These are phyloP conservation scores for Inosperma sp. DNA, from an alignment of 768 basidiomycete species.

Conservation along the genomic window DNA sequence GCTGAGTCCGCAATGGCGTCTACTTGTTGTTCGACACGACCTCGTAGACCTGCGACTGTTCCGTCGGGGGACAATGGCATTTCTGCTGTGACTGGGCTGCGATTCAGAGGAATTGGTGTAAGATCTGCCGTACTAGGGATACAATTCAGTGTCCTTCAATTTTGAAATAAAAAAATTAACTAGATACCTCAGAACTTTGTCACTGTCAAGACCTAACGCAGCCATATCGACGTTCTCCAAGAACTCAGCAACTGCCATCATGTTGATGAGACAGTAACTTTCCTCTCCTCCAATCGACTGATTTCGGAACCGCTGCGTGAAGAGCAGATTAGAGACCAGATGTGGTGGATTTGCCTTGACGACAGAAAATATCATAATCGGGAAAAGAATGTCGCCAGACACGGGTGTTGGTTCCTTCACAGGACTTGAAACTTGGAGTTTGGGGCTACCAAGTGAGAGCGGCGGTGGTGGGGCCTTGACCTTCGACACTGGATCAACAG, in stretches of 20 bases:
- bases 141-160: neutral
- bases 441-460: slow-evolving; percentile 10
- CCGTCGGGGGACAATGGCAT: slow-evolving; percentile 44
- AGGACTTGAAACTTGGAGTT: slow-evolving; percentile 18
- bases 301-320: slow-evolving; percentile 57
- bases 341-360: slow-evolving; percentile 88
- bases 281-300: slow-evolving; percentile 72
- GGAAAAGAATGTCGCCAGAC: slow-evolving; percentile 87
- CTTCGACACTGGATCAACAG: slow-evolving; percentile 7
- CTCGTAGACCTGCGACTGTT: slow-evolving; percentile 53
- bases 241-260: slow-evolving; percentile 94
- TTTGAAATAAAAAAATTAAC: slow-evolving; percentile 4
- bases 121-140: slow-evolving; percentile 66
- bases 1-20: slow-evolving; percentile 80
- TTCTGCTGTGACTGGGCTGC: slow-evolving; percentile 47
- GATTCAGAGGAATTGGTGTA: slow-evolving; percentile 71
- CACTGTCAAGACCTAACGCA: slow-evolving; percentile 53
- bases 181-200: slow-evolving; percentile 50
- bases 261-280: slow-evolving; percentile 88
- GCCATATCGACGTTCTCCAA: slow-evolving; percentile 90
- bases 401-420: slow-evolving; percentile 45
- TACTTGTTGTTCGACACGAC: slow-evolving; percentile 73
- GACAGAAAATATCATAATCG: slow-evolving; percentile 89
- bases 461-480: slow-evolving; percentile 13
- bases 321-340: slow-evolving; percentile 67